A percentile compares a stretch with the other conserved stretches of the same genome.
Conservation (phyloP, 2,329 filamentous ascomycete genomes). For the Rutstroemia sp. region DNA sequence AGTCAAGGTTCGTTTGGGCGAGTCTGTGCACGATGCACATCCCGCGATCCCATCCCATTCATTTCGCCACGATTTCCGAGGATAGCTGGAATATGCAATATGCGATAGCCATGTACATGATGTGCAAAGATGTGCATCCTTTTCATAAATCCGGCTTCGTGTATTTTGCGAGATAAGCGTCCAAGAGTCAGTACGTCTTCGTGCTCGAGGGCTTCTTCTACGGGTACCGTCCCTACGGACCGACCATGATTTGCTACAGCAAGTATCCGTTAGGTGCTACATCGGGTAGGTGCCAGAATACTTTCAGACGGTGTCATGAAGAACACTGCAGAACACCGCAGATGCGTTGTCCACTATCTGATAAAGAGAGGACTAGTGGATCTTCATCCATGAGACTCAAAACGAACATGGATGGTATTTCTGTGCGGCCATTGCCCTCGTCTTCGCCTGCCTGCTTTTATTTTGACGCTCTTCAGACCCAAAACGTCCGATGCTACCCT, state of each 20-base stretch:
- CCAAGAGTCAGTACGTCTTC: neutral
- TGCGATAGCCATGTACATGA: neutral
- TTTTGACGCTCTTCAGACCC: neutral
- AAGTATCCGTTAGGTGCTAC: conserved; percentile 6
- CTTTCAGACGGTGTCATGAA: neutral
- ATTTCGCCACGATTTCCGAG: conserved; percentile 5
- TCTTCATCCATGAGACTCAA: neutral
- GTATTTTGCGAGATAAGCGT: neutral
- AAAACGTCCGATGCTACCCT: neutral
- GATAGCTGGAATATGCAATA: neutral
- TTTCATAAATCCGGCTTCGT: neutral
- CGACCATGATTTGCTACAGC: conserved; percentile 1
- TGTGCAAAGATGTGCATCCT: conserved; percentile 1
- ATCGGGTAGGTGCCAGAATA: conserved; percentile 4
- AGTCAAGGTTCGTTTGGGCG: neutral
- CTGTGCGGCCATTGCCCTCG: neutral
- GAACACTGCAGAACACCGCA: neutral
- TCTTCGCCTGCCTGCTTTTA: neutral
- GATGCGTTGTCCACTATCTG: neutral
- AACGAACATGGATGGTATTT: neutral
- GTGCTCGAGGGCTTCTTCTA: neutral
- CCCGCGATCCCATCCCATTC: neutral
- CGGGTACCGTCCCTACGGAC: conserved; percentile 11
- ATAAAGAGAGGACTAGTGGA: neutral
- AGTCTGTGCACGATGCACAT: conserved; percentile 7